These are phyloP conservation scores for Paraphaeosphaeria minitans DNA, from an alignment of 2,329 filamentous ascomycete genomes.

Conservation along the genomic window DNA sequence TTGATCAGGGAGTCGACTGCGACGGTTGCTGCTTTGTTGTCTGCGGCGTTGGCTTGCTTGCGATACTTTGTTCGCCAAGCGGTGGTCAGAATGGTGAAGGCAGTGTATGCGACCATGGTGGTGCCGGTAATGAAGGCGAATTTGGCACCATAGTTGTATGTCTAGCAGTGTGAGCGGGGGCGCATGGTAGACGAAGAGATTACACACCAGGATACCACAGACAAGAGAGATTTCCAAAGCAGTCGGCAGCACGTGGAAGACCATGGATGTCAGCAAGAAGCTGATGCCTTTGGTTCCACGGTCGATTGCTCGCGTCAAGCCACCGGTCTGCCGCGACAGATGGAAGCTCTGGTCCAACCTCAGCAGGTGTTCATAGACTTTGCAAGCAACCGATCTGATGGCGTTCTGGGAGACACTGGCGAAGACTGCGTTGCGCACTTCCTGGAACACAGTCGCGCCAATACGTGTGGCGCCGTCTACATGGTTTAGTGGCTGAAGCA, in stretches of 20 bases:
- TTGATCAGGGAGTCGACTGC: constrained; percentile 97
- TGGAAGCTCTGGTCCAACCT: constrained; percentile 93
- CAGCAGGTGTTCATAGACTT: constrained; percentile 90
- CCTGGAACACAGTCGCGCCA: constrained; percentile 87
- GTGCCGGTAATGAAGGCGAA: constrained; percentile 88
- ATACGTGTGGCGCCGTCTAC: constrained; percentile 83
- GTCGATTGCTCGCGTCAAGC: constrained; percentile 91
- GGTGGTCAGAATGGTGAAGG: constrained; percentile 96
- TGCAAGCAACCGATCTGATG: constrained; percentile 85
- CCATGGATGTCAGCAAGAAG: constrained; percentile 96
- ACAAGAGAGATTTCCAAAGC: constrained; percentile 93
- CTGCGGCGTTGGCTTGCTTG: constrained; percentile 91
- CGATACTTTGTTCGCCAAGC: constrained; percentile 97
- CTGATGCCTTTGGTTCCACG: constrained; percentile 98
- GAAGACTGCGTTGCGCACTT: constrained; percentile 94
- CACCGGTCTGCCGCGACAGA: constrained; percentile 90
- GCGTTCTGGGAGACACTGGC: constrained; percentile 97
- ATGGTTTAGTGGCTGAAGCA: constrained; percentile 21
- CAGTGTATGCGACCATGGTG: constrained; percentile 93
- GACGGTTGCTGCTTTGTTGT: constrained; percentile 93
- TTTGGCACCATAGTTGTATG: constrained; percentile 89
- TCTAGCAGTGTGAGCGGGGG: constrained; percentile 52
- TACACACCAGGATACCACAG: constrained; percentile 80
- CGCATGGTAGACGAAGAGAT: neutral
- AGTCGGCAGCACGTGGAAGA: constrained; percentile 94